These are phyloP conservation scores for Pharus latifolius DNA, from an alignment of 176 grass and related monocot genomes.

Conservation along the genomic window DNA sequence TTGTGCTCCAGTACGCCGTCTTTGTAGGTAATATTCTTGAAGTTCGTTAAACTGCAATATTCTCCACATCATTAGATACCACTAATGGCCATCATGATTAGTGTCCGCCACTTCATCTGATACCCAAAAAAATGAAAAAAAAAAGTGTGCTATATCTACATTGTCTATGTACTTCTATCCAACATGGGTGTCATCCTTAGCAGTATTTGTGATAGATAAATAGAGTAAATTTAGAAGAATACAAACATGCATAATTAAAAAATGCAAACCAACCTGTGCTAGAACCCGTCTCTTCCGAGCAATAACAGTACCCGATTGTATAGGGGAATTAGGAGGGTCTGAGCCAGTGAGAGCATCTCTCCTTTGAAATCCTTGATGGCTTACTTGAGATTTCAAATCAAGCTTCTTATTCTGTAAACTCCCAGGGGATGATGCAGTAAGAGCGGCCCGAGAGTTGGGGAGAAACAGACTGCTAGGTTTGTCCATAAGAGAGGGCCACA, in stretches of 20 bases:
- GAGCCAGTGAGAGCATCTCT: conserved; percentile 55
- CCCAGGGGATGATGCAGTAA: conserved; percentile 45
- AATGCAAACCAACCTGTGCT: conserved; percentile 53
- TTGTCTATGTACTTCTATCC: not conserved
- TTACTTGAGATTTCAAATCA: conserved; percentile 66
- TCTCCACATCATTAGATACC: conserved; percentile 14
- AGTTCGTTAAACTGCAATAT: conserved; percentile 85
- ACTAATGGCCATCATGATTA: not conserved
- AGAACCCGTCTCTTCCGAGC: conserved; percentile 89
- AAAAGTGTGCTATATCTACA: not conserved
- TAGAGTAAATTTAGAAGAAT: not conserved
- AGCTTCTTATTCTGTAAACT: conserved; percentile 57
- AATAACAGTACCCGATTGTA: conserved; percentile 70
- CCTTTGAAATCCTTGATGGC: conserved; percentile 75
- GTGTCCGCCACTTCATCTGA: not conserved
- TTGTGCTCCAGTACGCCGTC: conserved; percentile 54
- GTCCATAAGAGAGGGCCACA: conserved; percentile 49
- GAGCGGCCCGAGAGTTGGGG: conserved; percentile 43
- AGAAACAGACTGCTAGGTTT: conserved; percentile 50
- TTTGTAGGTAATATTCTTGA: conserved; percentile 96
- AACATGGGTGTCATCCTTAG: not conserved
- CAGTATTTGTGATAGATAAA: not conserved
- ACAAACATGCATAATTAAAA: not conserved
- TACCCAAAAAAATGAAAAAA: not conserved
- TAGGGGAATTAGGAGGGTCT: conserved; percentile 44